Base-by-base conservation (phyloP, 2,329 filamentous ascomycete species). In the Aspergillus tamarii region DNA sequence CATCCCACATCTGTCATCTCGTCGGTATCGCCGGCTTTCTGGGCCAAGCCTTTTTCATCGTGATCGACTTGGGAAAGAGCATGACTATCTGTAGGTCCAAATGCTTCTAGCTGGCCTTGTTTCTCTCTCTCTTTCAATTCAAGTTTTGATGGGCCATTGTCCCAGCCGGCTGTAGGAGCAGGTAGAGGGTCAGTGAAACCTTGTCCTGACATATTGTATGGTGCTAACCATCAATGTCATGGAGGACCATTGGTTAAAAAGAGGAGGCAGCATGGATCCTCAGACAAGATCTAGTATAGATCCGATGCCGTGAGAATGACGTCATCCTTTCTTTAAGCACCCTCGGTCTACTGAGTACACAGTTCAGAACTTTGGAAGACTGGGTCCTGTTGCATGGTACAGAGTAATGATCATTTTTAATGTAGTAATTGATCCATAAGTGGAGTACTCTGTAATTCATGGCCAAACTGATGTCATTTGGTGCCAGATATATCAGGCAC, bases 1-100 rank as follows among this genome's bases (percentile, higher is more conserved):
- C 67, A 69, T 19, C 67, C 67, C 16, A 69, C 19, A 26, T 69
- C 67, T 0, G 65, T 62, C 21, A 67, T 46, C 6, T 64, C 46
- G 6, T 67, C 54, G 12, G 58, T 63, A 23, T 59, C 57, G 1
- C 67, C 64, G 30, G 66, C 65, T 36, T 62, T 53, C n/a, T 69
- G 63, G 1, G 66, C 64, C n/a, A 67, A 48, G 0, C 66, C 67
- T 30, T 67, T 67, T n/a, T 69, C 62, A 26, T 67, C 62, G n/a
- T 65, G 67, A 5, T 61, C 52, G 16, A 66, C 30, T n/a, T 67
- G 53, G 1, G 67, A 65, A 8, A 67, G 62, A 8, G 59, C n/a
- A 64, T 69, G 67, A 30, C 67, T 69, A 28, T 68, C 67, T 16
- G 67, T 69, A 1, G 66, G 66, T 1, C 64, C 65, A 21, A 28